Conservation (phyloP, 2,329 filamentous ascomycete genomes). For the Myriosclerotinia duriaeana region DNA sequence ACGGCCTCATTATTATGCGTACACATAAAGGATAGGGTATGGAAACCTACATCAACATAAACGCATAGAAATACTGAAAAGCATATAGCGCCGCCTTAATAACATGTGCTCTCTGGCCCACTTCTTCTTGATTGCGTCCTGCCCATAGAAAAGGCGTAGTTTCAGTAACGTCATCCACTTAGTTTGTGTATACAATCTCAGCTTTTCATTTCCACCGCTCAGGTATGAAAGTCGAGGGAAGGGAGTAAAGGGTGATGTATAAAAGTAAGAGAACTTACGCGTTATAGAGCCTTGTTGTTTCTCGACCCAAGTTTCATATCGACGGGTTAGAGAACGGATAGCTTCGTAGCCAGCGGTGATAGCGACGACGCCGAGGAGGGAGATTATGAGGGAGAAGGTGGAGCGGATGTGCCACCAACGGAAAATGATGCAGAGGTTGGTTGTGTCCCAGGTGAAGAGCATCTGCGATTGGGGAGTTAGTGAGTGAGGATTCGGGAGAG, state of each 20-base stretch:
- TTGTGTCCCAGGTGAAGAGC: conserved; percentile 96
- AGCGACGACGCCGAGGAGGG: conserved; percentile 76
- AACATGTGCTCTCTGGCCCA: conserved; percentile 68
- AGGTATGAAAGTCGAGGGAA: conserved; percentile 25
- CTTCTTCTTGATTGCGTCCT: conserved; percentile 67
- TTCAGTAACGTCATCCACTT: conserved; percentile 53
- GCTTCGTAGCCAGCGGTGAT: conserved; percentile 92
- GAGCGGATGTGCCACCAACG: conserved; percentile 82
- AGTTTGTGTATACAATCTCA: conserved; percentile 31
- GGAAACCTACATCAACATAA: conserved; percentile 92
- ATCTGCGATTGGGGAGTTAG: conserved; percentile 58
- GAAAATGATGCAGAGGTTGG: conserved; percentile 95
- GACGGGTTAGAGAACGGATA: conserved; percentile 71
- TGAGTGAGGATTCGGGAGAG: neutral
- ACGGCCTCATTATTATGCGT: conserved; percentile 16
- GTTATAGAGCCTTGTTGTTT: conserved; percentile 34
- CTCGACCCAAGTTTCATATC: conserved; percentile 62
- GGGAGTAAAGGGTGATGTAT: neutral
- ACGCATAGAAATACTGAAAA: conserved; percentile 95
- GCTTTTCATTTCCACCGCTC: conserved; percentile 29
- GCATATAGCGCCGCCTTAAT: conserved; percentile 84
- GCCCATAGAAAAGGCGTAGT: conserved; percentile 61
- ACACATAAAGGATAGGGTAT: neutral
- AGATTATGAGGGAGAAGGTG: conserved; percentile 72
- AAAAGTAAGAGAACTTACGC: conserved; percentile 34